These are phyloP conservation scores for Penicilliopsis zonata DNA, from an alignment of 495 filamentous ascomycete genomes.

Conservation along the genomic window DNA sequence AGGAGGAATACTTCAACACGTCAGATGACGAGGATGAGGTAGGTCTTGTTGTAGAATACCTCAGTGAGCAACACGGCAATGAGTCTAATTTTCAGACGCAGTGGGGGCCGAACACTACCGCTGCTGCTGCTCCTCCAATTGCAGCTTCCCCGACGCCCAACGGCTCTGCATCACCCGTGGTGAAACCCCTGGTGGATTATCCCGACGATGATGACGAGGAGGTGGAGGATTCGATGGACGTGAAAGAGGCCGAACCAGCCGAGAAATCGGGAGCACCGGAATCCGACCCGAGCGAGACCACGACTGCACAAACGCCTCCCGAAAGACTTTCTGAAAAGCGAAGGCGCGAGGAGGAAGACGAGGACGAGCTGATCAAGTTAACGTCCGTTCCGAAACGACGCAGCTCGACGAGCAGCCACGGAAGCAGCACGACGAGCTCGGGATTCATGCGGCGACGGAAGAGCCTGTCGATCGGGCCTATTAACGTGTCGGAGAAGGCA, in stretches of 20 bases:
- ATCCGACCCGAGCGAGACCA: constrained; percentile 9
- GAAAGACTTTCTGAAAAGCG: constrained; percentile 86
- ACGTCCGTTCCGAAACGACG: constrained; percentile 53
- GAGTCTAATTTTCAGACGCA: constrained; percentile 8
- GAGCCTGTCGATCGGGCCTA: constrained; percentile 22
- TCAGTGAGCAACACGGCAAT: background rate
- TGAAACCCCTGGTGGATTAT: constrained; percentile 82
- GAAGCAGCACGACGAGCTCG: constrained; percentile 19
- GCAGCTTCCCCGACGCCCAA: constrained; percentile 16
- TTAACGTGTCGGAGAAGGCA: constrained; percentile 18
- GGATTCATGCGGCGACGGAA: constrained; percentile 30
- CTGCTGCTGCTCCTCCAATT: constrained; percentile 6
- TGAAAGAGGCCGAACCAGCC: constrained; percentile 17
- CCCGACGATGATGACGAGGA: constrained; percentile 79
- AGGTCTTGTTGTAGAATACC: constrained; percentile 4
- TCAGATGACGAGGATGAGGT: constrained; percentile 83
- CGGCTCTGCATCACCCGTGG: constrained; percentile 38
- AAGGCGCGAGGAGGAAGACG: constrained; percentile 78
- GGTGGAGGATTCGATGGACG: constrained; percentile 47
- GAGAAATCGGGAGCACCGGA: constrained; percentile 8
- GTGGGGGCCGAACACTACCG: constrained; percentile 23
- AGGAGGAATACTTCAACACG: constrained; percentile 92
- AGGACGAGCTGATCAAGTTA: constrained; percentile 67
- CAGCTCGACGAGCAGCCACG: constrained; percentile 35
- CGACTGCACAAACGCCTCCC: constrained; percentile 35